These are phyloP conservation scores for Castanea mollissima DNA, from an alignment of 306 rosid species.

Conservation along the genomic window DNA sequence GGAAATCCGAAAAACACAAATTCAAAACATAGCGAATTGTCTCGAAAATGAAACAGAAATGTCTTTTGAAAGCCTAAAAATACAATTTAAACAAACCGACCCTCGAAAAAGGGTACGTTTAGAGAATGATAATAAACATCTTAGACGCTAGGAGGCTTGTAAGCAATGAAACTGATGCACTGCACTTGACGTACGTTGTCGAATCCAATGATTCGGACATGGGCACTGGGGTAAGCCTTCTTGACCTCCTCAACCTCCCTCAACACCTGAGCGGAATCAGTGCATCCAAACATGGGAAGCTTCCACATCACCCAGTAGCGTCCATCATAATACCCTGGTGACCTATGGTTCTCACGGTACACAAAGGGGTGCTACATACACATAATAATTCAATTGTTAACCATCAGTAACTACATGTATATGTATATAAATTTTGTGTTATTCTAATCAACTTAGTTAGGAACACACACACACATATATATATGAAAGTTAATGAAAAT, in stretches of 20 bases:
- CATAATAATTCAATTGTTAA: background rate
- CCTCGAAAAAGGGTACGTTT: conserved; percentile 12
- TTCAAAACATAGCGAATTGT: conserved; percentile 26
- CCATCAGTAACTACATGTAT: background rate
- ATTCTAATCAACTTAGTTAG: too few species aligned
- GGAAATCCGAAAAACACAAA: conserved; percentile 32
- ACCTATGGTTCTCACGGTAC: conserved; percentile 52
- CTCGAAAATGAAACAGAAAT: background rate
- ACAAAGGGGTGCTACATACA: conserved; percentile 40
- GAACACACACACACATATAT: too few species aligned
- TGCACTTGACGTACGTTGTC: conserved; percentile 84
- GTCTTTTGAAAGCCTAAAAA: background rate
- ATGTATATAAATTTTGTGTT: too few species aligned
- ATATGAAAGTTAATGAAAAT: too few species aligned
- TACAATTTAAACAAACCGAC: conserved; percentile 13
- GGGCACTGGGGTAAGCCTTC: conserved; percentile 39
- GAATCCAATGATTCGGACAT: conserved; percentile 74
- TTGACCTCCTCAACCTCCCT: conserved; percentile 45
- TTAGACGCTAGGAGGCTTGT: conserved; percentile 42
- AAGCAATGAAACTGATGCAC: conserved; percentile 84
- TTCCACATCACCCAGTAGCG: conserved; percentile 95
- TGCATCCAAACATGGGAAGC: conserved; percentile 87
- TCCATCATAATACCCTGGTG: conserved; percentile 92
- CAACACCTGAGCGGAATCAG: conserved; percentile 50
- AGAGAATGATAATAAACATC: background rate